Evolutionary conservation across 2,329 filamentous ascomycete species (phyloP).

Genomic region (Penicillium freii): DNA sequence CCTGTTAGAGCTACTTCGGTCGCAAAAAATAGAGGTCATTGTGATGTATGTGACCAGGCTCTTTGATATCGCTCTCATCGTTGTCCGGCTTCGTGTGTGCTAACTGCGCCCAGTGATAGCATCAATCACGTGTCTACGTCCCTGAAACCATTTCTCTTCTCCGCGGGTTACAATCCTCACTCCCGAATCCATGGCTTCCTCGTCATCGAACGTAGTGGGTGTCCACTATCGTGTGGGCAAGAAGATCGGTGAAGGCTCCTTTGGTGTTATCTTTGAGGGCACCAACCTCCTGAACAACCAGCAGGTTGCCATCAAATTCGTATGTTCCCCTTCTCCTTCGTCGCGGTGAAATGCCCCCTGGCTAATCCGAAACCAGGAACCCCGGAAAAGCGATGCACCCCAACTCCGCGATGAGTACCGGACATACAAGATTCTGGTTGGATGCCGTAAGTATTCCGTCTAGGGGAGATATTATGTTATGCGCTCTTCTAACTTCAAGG

Average conservation of each 20-base stretch:
- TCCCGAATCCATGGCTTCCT: slow-evolving; percentile 66
- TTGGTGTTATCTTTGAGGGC: slow-evolving; percentile 97
- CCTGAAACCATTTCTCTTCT: slow-evolving; percentile 19
- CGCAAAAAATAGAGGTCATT: slow-evolving; percentile 4
- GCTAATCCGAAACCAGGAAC: slow-evolving; percentile 65
- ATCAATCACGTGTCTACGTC: slow-evolving; percentile 21
- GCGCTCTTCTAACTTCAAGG: slow-evolving; percentile 34
- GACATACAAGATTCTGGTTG: slow-evolving; percentile 98
- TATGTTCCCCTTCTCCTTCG: slow-evolving; percentile 50
- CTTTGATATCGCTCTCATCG: neutral
- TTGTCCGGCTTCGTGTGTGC: slow-evolving; percentile 8
- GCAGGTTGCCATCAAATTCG: slow-evolving; percentile 99
- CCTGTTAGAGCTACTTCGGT: neutral
- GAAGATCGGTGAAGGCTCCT: slow-evolving; percentile 98
- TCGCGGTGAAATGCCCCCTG: neutral
- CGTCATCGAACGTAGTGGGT: slow-evolving; percentile 94
- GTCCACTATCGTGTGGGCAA: slow-evolving; percentile 98
- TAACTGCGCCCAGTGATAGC: slow-evolving; percentile 19
- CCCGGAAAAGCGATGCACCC: slow-evolving; percentile 95
- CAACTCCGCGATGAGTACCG: slow-evolving; percentile 97
- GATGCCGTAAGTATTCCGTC: slow-evolving; percentile 76
- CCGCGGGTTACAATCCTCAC: slow-evolving; percentile 11
- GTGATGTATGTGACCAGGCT: slow-evolving; percentile 13
- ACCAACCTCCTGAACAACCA: slow-evolving; percentile 99
- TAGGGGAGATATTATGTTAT: no score